Evolutionary conservation across 2,329 filamentous ascomycete genomes (phyloP), one percentile per base, ranked within the genome.

Genomic region (Colletotrichum simmondsii): DNA sequence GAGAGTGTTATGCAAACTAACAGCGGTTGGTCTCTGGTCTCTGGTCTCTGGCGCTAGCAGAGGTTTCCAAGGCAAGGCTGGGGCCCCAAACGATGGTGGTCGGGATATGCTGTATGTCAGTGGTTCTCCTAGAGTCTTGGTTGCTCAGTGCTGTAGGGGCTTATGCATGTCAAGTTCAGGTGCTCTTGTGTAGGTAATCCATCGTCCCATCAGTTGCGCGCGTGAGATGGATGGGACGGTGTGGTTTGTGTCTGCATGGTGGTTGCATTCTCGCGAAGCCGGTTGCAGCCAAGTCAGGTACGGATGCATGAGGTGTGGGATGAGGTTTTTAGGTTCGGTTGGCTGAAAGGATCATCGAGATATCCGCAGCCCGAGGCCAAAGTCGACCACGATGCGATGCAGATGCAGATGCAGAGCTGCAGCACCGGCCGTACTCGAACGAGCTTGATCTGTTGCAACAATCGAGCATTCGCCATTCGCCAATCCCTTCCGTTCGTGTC

Each of bases 211-310:
- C 42, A 22, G 42, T 19, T 42, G 58, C 28, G 26, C 28, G 24
- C 35, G 49, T 7, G 32, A 37, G 49, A 35, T 46, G 37, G 35
- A 37, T 26, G 35, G 37, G 54, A 30, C 65, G 64, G 49, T 37
- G 37, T 37, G 19, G 22, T 66, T 56, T 19, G 54, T 22, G 42
- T 70, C 42, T 72, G 66, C 60, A 60, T 65, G 42, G 70, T 65
- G 35, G 70, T 32, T 65, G 66, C 65, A 58, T 56, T 30, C 46
- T 54, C 54, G 56, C 56, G 66, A 70, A 32, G 59, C 65, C 68
- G 70, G 60, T 70, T 52, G 66, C 70, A 28, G 56, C 49, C 49
- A 68, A 65, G 60, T 70, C 70, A 72, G 70, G 66, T 72, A 70
- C 60, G 66, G 24, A 56, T n/a, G 70, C 60, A 70, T 32, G n/a